These are phyloP conservation scores for Boletus sp. DNA, from an alignment of 768 basidiomycete genomes.

Conservation along the genomic window DNA sequence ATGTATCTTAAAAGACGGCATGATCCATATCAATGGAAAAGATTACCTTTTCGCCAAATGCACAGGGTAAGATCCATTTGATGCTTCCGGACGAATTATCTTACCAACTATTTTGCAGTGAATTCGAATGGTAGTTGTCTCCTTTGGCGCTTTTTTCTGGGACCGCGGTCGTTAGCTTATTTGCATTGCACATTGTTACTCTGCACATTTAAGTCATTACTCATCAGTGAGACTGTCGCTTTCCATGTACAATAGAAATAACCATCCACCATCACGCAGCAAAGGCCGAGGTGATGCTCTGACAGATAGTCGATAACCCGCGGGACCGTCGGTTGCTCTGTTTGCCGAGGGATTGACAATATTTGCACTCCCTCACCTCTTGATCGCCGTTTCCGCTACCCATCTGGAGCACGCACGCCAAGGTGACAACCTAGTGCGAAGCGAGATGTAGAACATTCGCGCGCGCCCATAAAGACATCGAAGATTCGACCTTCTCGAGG, in stretches of 20 bases:
- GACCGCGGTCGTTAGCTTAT: conserved; percentile 18
- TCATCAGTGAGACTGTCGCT: conserved; percentile 17
- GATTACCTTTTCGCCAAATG: conserved; percentile 98
- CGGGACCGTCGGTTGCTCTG: background rate
- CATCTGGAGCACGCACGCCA: background rate
- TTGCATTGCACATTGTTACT: conserved; percentile 22
- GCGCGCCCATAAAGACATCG: background rate
- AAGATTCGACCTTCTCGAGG: background rate
- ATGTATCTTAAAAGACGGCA: conserved; percentile 94
- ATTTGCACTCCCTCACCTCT: background rate
- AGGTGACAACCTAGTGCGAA: background rate
- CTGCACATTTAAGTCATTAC: conserved; percentile 25
- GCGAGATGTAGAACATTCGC: background rate
- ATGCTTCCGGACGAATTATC: background rate
- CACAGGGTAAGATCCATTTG: conserved; percentile 69
- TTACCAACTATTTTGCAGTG: conserved; percentile 25
- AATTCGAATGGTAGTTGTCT: conserved; percentile 44
- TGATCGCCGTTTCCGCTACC: background rate
- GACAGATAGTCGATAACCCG: background rate
- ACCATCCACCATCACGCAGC: conserved; percentile 8
- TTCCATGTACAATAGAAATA: conserved; percentile 25
- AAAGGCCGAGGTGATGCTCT: conserved; percentile 1
- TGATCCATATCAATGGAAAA: conserved; percentile 95
- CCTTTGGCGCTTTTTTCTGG: background rate
- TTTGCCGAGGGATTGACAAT: background rate